Evolutionary conservation across 2,329 filamentous ascomycete species (phyloP).

Genomic region (Alternaria sp.): DNA sequence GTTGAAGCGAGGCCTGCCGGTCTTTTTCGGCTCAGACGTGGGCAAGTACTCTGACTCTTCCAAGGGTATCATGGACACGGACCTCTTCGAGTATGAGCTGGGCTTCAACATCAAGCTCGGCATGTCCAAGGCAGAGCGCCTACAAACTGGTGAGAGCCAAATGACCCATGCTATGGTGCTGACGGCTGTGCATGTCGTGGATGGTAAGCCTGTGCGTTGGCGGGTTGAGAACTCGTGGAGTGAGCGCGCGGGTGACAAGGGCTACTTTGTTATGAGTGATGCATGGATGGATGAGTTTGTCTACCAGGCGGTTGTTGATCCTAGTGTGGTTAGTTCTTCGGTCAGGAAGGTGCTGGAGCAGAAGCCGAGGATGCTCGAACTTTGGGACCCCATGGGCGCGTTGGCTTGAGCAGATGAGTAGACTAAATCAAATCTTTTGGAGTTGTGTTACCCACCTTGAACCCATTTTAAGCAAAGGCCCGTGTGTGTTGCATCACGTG

Average conservation of each 20-base stretch:
- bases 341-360: slow-evolving; percentile 74
- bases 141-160: slow-evolving; percentile 75
- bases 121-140: slow-evolving; percentile 77
- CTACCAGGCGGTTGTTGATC: slow-evolving; percentile 86
- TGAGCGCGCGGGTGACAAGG: slow-evolving; percentile 71
- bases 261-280: slow-evolving; percentile 91
- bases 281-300: slow-evolving; percentile 71
- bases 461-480: not conserved
- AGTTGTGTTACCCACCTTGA: not conserved
- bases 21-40: slow-evolving; percentile 91
- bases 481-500: not conserved
- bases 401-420: slow-evolving; percentile 60
- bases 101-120: slow-evolving; percentile 80
- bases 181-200: slow-evolving; percentile 80
- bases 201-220: slow-evolving; percentile 76
- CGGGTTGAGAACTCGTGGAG: slow-evolving; percentile 90
- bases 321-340: slow-evolving; percentile 65
- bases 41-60: slow-evolving; percentile 77
- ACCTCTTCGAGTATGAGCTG: slow-evolving; percentile 79
- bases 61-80: slow-evolving; percentile 81
- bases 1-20: slow-evolving; percentile 78
- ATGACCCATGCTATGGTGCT: slow-evolving; percentile 97
- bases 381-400: slow-evolving; percentile 84
- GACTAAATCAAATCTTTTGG: not conserved
- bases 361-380: slow-evolving; percentile 67